Conservation (phyloP, 2,329 filamentous ascomycete genomes). For the Beauveria sp. region DNA sequence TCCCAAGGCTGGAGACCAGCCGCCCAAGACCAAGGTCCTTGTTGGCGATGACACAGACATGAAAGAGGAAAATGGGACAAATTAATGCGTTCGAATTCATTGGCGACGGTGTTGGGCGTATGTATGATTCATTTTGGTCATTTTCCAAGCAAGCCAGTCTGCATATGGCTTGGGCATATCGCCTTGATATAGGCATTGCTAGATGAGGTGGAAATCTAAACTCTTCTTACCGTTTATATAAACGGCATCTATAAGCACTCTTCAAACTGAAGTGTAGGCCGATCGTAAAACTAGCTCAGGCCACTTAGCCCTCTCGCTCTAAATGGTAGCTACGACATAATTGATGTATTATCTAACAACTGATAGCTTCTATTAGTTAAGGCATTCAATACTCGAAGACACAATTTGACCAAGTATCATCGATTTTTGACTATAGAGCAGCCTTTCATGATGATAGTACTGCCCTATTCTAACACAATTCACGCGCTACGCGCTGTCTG, state of each 20-base stretch:
- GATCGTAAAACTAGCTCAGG: neutral
- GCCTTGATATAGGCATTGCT: neutral
- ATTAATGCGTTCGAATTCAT: slow-evolving; percentile 20
- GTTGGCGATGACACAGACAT: slow-evolving; percentile 56
- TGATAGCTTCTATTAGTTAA: too few relatives aligned
- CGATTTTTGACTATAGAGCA: too few relatives aligned
- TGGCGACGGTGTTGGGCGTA: slow-evolving; percentile 31
- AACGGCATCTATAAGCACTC: neutral
- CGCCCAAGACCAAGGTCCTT: slow-evolving; percentile 58
- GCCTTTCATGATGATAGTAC: too few relatives aligned
- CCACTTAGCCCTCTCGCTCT: slow-evolving; percentile 62
- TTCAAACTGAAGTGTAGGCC: neutral
- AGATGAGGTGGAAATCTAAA: neutral
- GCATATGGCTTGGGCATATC: neutral
- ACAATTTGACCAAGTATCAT: too few relatives aligned
- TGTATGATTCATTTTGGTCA: slow-evolving; percentile 1
- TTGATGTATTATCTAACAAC: slow-evolving; percentile 49
- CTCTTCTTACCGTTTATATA: neutral
- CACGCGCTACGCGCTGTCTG: too few relatives aligned
- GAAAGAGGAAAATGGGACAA: slow-evolving; percentile 40
- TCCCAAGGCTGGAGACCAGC: slow-evolving; percentile 42
- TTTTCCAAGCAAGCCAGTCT: neutral
- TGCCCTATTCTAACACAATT: too few relatives aligned
- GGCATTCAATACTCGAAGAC: too few relatives aligned
- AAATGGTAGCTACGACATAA: slow-evolving; percentile 85